Evolutionary conservation across 129 eudicot genomes (phyloP).

Genomic region (Chrysanthemum makinoi): DNA sequence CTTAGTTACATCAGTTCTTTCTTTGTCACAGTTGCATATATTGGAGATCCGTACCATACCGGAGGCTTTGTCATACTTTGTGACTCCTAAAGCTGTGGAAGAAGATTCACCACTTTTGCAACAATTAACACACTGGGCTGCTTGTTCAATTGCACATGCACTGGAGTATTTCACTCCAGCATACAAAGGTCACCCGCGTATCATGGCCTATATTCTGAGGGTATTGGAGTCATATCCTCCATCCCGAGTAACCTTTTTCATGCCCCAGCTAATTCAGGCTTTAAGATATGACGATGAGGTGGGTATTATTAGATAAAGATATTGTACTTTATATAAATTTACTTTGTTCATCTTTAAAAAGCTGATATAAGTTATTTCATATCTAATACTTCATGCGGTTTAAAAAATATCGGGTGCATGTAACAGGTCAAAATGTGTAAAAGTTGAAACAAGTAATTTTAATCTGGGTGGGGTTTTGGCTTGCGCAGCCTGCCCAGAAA

Average conservation of each 20-base stretch:
- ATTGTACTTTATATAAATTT: conserved; percentile 3
- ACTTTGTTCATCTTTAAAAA: conserved; percentile 12
- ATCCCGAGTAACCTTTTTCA: conserved; percentile 90
- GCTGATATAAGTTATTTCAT: conserved; percentile 1
- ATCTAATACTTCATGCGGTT: not conserved
- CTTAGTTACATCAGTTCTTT: conserved; percentile 11
- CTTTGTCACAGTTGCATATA: conserved; percentile 68
- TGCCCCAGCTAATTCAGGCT: conserved; percentile 98
- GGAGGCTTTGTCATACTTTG: conserved; percentile 89
- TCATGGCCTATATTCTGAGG: conserved; percentile 98
- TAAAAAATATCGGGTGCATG: not conserved
- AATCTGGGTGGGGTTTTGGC: not conserved
- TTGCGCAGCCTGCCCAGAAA: too few species aligned
- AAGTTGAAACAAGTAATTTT: conserved; percentile 1
- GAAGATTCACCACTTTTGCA: conserved; percentile 89
- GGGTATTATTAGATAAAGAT: conserved; percentile 10
- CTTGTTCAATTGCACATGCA: conserved; percentile 97
- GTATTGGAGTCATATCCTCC: conserved; percentile 99
- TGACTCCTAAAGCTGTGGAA: conserved; percentile 89
- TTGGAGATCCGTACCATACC: conserved; percentile 92
- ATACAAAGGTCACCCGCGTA: conserved; percentile 94
- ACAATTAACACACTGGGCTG: conserved; percentile 99
- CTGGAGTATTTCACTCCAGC: conserved; percentile 94
- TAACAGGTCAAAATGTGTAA: not conserved
- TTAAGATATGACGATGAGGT: conserved; percentile 90